phyloP scores from a whole-genome alignment of 108 stramenopile species.

The Aurantiochytrium sp. region DNA sequence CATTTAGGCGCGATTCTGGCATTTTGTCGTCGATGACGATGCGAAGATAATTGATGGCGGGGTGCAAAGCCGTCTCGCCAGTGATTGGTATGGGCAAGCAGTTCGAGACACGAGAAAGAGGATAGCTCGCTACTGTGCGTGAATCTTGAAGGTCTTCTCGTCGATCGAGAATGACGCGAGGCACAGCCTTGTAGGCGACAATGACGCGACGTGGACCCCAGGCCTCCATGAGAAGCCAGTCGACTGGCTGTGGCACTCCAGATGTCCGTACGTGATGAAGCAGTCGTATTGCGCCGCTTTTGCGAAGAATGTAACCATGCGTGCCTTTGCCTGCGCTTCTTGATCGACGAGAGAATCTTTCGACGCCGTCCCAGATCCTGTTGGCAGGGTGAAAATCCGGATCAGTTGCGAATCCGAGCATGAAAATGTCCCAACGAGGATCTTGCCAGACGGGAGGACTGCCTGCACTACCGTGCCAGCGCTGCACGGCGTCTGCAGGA shows the following conservation, averaged over 20 bases:
- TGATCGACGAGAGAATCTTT: background rate
- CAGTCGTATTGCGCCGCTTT: background rate
- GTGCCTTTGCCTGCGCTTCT: background rate
- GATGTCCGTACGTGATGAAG: background rate
- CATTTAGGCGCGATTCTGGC: background rate
- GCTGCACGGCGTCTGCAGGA: background rate
- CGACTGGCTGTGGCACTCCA: background rate
- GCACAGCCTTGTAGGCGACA: background rate
- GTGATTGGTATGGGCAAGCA: too few relatives aligned
- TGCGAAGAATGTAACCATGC: background rate
- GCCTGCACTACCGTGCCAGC: background rate
- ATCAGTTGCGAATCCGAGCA: background rate
- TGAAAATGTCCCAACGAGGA: background rate
- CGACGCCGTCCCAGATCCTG: background rate
- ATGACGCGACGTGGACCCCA: background rate
- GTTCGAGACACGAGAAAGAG: too few relatives aligned
- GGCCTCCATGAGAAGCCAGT: conserved; percentile 11
- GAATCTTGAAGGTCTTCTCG: background rate
- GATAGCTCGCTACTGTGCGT: background rate
- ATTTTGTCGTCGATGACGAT: background rate
- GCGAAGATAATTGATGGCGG: too few relatives aligned
- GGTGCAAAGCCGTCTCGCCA: too few relatives aligned
- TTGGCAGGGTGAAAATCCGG: background rate
- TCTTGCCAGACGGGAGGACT: background rate
- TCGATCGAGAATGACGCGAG: background rate